phyloP scores from a whole-genome alignment of 116 monocot genomes.

The Iris pallida region DNA sequence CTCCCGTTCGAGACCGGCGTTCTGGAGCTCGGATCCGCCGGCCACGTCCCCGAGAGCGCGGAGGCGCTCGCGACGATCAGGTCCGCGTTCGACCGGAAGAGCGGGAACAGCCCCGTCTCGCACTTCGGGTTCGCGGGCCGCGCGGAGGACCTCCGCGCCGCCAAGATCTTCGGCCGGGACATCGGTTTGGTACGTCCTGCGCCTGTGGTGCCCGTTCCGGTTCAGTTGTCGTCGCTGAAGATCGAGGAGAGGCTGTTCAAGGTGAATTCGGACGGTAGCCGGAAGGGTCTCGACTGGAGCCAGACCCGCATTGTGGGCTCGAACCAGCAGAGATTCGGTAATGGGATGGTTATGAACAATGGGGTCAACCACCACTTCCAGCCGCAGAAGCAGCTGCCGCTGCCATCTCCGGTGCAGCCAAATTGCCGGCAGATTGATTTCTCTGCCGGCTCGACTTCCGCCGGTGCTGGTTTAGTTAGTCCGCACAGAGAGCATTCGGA shows the following conservation, averaged over 20 bases:
- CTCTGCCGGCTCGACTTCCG: conserved; percentile 21
- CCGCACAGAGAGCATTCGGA: conserved; percentile 34
- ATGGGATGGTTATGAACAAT: conserved; percentile 3
- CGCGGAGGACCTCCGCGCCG: conserved; percentile 1
- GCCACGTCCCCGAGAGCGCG: conserved; percentile 19
- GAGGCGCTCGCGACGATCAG: conserved; percentile 18
- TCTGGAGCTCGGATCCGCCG: conserved; percentile 36
- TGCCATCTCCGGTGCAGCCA: neutral
- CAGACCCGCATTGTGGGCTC: conserved; percentile 1
- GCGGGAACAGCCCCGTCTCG: neutral
- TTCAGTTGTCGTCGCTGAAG: neutral
- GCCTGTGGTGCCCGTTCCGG: neutral
- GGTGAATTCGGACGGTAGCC: neutral
- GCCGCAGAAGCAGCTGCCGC: conserved; percentile 9
- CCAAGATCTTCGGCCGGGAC: conserved; percentile 35
- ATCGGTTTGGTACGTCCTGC: conserved; percentile 9
- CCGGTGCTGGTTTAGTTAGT: conserved; percentile 6
- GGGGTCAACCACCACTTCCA: neutral
- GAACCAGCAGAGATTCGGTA: conserved; percentile 9
- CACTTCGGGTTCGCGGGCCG: neutral
- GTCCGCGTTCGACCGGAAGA: conserved; percentile 14
- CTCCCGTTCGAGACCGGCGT: conserved; percentile 35
- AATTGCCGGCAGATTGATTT: conserved; percentile 37
- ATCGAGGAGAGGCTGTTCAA: conserved; percentile 5
- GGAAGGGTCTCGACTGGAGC: conserved; percentile 14